Evolutionary conservation across 768 basidiomycete species (phyloP), one percentile per base, ranked within the genome.

Genomic region (Russula foetens): DNA sequence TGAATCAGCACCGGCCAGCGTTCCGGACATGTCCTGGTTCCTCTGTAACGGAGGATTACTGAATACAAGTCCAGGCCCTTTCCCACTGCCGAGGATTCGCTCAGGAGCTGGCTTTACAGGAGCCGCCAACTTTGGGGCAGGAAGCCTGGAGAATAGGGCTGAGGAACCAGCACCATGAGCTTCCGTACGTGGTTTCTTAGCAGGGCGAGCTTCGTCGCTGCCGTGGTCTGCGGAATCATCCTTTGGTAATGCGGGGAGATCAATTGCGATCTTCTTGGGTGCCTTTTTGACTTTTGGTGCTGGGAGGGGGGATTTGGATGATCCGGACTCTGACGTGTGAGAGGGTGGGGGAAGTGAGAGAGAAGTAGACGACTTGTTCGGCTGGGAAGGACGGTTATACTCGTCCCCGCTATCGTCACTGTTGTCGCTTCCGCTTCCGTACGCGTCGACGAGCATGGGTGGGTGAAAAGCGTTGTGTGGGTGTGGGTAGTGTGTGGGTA

Each of bases 381-480:
- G 67, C 7, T 72, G 67, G 7, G 70, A 67, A 23, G 74, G n/a
- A n/a, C n/a, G 68, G 35, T 58, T 60, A 39, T 19, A 15, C 58
- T 81, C 81, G 59, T 75, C 73, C 59, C 82, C 84, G 67, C 75
- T 80, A 65, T 87, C 72, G 50, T 67, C 79, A 73, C 79, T 54
- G 48, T 55, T 38, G 48, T 60, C 86, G 72, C 88, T 91, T 63
- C 86, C 86, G 72, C 88, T 91, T 63, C 86, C 87, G 67, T 91
- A 90, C 76, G 78, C 82, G 67, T 86, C 88, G 60, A 91, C 77
- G 63, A 90, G 81, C 86, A 90, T 90, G 66, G 31, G 38, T 39
- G 41, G 47, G 3, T 5, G 11, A 6, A 31, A 33, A 23, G 9
- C 9, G 41, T 43, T 4, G 26, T 21, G 33, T 43, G 39, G 3